A percentile compares a stretch with the other conserved stretches of the same genome.
These are phyloP conservation scores for Arbutus unedo DNA, from an alignment of 148 eudicot genomes.

Conservation along the genomic window DNA sequence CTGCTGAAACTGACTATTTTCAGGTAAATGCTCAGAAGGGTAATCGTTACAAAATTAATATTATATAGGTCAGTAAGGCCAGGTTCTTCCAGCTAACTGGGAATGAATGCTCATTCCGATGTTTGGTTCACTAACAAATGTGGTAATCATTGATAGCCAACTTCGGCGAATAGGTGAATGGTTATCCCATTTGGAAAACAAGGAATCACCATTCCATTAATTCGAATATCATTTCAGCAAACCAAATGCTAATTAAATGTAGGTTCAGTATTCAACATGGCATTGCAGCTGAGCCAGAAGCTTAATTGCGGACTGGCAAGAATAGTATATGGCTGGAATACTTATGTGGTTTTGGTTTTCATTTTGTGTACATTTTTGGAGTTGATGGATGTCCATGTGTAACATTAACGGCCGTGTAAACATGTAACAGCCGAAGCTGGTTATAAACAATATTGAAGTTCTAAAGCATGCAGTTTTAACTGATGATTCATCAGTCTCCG, in stretches of 20 bases:
- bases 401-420: background rate
- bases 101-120: background rate
- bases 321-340: background rate
- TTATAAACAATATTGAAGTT: slow-evolving; percentile 87
- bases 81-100: background rate
- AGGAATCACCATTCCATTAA: background rate
- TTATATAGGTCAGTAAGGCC: too few relatives aligned
- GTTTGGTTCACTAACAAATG: background rate
- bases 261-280: background rate
- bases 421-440: slow-evolving; percentile 79
- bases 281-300: slow-evolving; percentile 6
- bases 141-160: background rate
- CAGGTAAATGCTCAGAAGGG: slow-evolving; percentile 49
- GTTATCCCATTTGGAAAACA: background rate
- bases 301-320: background rate
- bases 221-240: background rate
- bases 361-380: background rate
- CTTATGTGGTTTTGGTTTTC: background rate
- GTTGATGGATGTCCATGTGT: slow-evolving; percentile 10
- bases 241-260: background rate
- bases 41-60: too few relatives aligned
- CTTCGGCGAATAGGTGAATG: background rate
- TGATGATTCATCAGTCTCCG: slow-evolving; percentile 62
- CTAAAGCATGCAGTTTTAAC: slow-evolving; percentile 59
- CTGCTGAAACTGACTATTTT: slow-evolving; percentile 77